Conservation (phyloP, 2,329 filamentous ascomycete species). For the Claviceps quebecensis region DNA sequence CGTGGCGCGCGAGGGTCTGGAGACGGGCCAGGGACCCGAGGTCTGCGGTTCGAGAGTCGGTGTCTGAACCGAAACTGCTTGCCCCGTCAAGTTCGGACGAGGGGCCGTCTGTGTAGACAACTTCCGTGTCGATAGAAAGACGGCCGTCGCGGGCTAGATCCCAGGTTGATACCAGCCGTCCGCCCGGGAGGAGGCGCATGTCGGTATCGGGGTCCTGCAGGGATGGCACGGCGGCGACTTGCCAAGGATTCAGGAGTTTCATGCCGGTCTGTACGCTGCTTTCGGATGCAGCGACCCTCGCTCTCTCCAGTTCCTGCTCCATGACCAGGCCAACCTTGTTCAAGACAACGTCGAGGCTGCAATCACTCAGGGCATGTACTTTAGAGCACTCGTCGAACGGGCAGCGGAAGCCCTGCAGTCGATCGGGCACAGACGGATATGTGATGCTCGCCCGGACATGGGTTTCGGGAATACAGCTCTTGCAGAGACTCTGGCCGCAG, state of each 20-base stretch:
- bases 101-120: slow-evolving; percentile 29
- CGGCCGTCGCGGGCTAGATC: slow-evolving; percentile 47
- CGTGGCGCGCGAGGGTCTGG: slow-evolving; percentile 46
- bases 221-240: slow-evolving; percentile 26
- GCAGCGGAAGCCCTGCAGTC: slow-evolving; percentile 60
- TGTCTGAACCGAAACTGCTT: background rate
- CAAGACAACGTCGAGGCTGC: slow-evolving; percentile 61
- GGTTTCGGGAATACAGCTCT: slow-evolving; percentile 54
- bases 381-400: slow-evolving; percentile 50
- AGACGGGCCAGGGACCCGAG: slow-evolving; percentile 34
- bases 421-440: slow-evolving; percentile 56
- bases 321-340: slow-evolving; percentile 55
- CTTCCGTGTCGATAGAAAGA: slow-evolving; percentile 41
- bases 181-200: slow-evolving; percentile 32
- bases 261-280: slow-evolving; percentile 23
- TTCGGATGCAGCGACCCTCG: slow-evolving; percentile 16
- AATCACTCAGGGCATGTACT: slow-evolving; percentile 67
- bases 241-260: slow-evolving; percentile 23
- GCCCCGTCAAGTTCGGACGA: slow-evolving; percentile 1
- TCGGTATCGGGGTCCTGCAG: slow-evolving; percentile 20
- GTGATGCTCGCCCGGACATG: slow-evolving; percentile 56
- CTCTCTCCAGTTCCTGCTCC: slow-evolving; percentile 34
- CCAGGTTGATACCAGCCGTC: slow-evolving; percentile 53
- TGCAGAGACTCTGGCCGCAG: slow-evolving; percentile 69
- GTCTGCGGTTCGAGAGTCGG: background rate